Evolutionary conservation across 2,329 filamentous ascomycete species (phyloP).

Genomic region (Venturia nashicola): DNA sequence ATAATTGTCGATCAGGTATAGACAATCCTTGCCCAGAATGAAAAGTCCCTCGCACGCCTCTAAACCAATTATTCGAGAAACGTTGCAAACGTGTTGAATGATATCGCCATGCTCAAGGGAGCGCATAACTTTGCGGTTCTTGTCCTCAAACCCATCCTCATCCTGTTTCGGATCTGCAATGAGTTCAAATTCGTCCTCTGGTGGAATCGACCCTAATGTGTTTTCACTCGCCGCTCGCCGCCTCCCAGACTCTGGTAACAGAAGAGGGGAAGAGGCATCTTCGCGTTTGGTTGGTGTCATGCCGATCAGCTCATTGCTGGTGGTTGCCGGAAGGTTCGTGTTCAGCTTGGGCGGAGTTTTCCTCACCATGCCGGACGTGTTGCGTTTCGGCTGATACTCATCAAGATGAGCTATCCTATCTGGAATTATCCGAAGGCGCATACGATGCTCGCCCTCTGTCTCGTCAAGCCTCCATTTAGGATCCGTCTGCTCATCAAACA

Average conservation of each 20-base stretch:
- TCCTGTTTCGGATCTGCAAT: constrained; percentile 85
- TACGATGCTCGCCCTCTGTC: constrained; percentile 89
- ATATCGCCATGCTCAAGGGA: constrained; percentile 82
- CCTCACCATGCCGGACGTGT: constrained; percentile 41
- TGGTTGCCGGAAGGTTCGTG: constrained; percentile 25
- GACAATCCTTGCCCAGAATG: constrained; percentile 78
- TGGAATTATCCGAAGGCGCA: constrained; percentile 77
- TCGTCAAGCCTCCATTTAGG: constrained; percentile 87
- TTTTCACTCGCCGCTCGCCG: constrained; percentile 30
- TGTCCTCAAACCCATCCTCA: constrained; percentile 84
- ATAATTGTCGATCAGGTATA: constrained; percentile 94
- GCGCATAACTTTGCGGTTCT: constrained; percentile 95
- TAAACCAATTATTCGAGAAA: constrained; percentile 84
- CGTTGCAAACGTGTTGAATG: constrained; percentile 88
- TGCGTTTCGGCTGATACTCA: constrained; percentile 76
- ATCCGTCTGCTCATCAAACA: constrained; percentile 55
- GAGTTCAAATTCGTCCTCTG: constrained; percentile 88
- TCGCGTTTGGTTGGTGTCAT: constrained; percentile 6
- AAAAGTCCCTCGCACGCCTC: constrained; percentile 90
- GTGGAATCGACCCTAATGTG: constrained; percentile 13
- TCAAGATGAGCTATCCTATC: constrained; percentile 58
- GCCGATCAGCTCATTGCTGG: constrained; percentile 17
- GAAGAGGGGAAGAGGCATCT: constrained; percentile 11
- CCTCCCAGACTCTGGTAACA: constrained; percentile 17
- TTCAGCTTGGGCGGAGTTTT: constrained; percentile 32